Evolutionary conservation across 805 yeast genomes (phyloP), one percentile per base, ranked within the genome.

Genomic region (Lachancea sp.): DNA sequence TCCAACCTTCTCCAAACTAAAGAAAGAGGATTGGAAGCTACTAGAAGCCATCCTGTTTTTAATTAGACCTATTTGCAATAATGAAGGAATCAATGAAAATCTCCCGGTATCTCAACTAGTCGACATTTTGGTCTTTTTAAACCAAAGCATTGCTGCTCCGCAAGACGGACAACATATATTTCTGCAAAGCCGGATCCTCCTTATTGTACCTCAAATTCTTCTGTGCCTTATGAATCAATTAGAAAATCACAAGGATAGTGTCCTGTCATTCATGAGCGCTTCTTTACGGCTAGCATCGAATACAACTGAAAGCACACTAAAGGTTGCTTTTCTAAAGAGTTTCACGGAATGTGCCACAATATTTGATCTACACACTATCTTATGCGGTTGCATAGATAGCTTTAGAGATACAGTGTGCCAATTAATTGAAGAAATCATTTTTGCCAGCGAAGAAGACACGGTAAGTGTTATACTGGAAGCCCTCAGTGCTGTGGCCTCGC

Each of bases 401-500:
- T 31, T 50, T 8, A 62, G 59, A 43, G 35, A 41, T 5, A 46
- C 47, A 3, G 47, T 67, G 8, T 54, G 74, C 26, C 34, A 48
- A 1, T 46, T 75, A 0, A 69, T 79, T 8, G 52, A 58, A 2
- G 57, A 70, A 2, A 58, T 90, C 8, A 54, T 72, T 3, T 73
- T 70, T 1, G 81, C 76, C 1, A 74, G 92, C 0, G 83, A 78
- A 33, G 96, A 86, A 34, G 97, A 89, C 52, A 74, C 95, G 0
- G 77, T 83, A 25, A 75, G 88, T 1, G 69, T 83, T 34, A 60
- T 89, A 30, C 70, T 84, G 9, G 96, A 88, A 55, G 73, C 83
- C 0, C 60, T 84, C n/a, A 69, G 78, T 1, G 42, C 50, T 16
- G 45, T 50, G 7, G 68, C 72, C 4, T 21, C 35, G 2, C 17